A percentile compares a stretch with the other conserved stretches of the same genome.
Conservation (phyloP, 2,329 filamentous ascomycete species). For the Orbilia quercus region DNA sequence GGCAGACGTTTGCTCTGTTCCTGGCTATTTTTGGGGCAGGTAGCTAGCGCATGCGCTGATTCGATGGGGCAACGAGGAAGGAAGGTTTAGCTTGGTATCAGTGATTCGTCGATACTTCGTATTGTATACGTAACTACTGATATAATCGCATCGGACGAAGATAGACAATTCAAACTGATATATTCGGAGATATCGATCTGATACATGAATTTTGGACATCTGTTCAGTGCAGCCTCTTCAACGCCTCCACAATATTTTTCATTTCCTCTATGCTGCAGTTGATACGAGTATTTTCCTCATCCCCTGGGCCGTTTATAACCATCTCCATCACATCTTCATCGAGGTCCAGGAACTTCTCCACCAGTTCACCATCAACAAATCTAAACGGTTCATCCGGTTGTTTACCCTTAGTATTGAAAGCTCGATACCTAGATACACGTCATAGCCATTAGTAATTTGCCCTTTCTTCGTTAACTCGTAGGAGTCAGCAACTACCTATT, state of each 20-base stretch:
- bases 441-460: background rate
- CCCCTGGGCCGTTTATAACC: constrained; percentile 65
- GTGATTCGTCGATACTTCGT: too few species aligned
- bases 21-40: background rate
- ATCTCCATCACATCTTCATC: constrained; percentile 70
- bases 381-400: constrained; percentile 80
- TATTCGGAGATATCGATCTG: too few species aligned
- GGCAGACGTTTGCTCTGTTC: too few species aligned
- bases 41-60: background rate
- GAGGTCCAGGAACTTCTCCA: constrained; percentile 84
- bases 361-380: constrained; percentile 91
- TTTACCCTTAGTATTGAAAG: constrained; percentile 78
- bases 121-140: too few species aligned
- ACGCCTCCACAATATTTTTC: constrained; percentile 72
- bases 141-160: too few species aligned
- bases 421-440: constrained; percentile 70
- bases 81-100: too few species aligned
- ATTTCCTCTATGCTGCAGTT: constrained; percentile 65
- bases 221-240: constrained; percentile 71
- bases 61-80: too few species aligned
- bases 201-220: too few species aligned
- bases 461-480: background rate
- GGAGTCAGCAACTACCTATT: constrained; percentile 64
- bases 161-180: too few species aligned
- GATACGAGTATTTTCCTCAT: constrained; percentile 67